Conservation (phyloP, 441 rosid species). For the Hypseocharis bilobata region DNA sequence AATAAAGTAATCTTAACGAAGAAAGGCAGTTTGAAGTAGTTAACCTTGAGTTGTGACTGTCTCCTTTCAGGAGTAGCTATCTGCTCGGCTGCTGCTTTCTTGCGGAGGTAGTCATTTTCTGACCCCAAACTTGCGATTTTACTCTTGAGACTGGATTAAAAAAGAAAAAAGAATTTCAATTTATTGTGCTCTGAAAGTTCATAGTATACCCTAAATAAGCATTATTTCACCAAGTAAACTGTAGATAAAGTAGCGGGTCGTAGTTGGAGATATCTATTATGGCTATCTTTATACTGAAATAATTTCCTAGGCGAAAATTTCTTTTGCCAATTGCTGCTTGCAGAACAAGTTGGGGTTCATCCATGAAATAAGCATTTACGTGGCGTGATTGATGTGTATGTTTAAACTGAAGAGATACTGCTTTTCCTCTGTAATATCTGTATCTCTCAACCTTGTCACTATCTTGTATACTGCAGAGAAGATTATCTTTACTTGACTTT, state of each 20-base stretch:
- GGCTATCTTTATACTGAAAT: not conserved
- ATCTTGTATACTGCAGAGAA: no score
- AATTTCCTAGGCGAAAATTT: not conserved
- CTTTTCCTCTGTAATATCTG: not conserved
- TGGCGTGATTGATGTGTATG: not conserved
- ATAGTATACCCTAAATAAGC: slow-evolving; percentile 3
- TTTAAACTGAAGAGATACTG: not conserved
- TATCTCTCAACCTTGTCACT: not conserved
- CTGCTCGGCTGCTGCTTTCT: slow-evolving; percentile 28
- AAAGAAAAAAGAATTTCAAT: no score
- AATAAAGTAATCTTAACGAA: not conserved
- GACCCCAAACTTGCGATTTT: slow-evolving; percentile 37
- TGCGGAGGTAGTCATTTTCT: slow-evolving; percentile 43
- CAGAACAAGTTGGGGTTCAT: not conserved
- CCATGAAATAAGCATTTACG: not conserved
- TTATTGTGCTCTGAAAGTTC: not conserved
- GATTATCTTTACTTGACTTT: not conserved
- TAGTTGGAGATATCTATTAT: not conserved
- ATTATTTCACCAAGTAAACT: not conserved
- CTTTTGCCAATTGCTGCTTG: not conserved
- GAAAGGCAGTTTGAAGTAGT: not conserved
- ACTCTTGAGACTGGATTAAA: slow-evolving; percentile 37
- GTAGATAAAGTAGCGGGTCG: not conserved
- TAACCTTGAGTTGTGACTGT: slow-evolving; percentile 32
- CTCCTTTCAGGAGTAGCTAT: slow-evolving; percentile 26